Evolutionary conservation across 2,329 filamentous ascomycete genomes (phyloP).

Genomic region (Beauveria sp.): DNA sequence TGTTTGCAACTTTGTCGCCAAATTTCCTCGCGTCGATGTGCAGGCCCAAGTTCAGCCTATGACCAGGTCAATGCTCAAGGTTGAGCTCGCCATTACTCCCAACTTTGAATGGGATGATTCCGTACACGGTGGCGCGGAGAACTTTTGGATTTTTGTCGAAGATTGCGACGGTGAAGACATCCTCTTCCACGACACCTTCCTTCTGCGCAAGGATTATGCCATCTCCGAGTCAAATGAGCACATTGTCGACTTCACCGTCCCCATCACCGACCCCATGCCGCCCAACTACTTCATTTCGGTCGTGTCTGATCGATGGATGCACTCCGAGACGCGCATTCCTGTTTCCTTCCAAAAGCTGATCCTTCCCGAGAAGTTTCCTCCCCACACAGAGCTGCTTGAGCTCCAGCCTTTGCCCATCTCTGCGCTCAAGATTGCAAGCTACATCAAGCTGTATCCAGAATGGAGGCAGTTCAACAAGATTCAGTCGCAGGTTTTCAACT

Average conservation of each 20-base stretch:
- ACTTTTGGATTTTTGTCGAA: slow-evolving; percentile 95
- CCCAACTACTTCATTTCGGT: slow-evolving; percentile 98
- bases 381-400: slow-evolving; percentile 86
- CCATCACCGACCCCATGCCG: slow-evolving; percentile 95
- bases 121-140: slow-evolving; percentile 80
- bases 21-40: slow-evolving; percentile 88
- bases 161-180: slow-evolving; percentile 97
- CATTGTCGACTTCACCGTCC: slow-evolving; percentile 89
- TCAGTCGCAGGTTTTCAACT: slow-evolving; percentile 95
- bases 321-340: slow-evolving; percentile 86
- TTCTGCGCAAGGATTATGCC: slow-evolving; percentile 85
- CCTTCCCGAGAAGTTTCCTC: slow-evolving; percentile 88
- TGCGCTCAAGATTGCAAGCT: slow-evolving; percentile 80
- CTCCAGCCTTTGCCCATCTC: slow-evolving; percentile 85
- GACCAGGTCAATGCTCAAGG: slow-evolving; percentile 83
- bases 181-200: slow-evolving; percentile 87
- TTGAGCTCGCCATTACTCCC: slow-evolving; percentile 85
- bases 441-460: slow-evolving; percentile 69
- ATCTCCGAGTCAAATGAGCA: slow-evolving; percentile 83
- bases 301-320: slow-evolving; percentile 96
- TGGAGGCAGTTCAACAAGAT: slow-evolving; percentile 94
- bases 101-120: slow-evolving; percentile 94
- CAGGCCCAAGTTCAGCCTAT: slow-evolving; percentile 92
- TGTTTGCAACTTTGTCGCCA: slow-evolving; percentile 79
- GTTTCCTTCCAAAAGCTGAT: slow-evolving; percentile 94